phyloP scores from a whole-genome alignment of 106 monocot species.

The Platanthera guangdongensis region DNA sequence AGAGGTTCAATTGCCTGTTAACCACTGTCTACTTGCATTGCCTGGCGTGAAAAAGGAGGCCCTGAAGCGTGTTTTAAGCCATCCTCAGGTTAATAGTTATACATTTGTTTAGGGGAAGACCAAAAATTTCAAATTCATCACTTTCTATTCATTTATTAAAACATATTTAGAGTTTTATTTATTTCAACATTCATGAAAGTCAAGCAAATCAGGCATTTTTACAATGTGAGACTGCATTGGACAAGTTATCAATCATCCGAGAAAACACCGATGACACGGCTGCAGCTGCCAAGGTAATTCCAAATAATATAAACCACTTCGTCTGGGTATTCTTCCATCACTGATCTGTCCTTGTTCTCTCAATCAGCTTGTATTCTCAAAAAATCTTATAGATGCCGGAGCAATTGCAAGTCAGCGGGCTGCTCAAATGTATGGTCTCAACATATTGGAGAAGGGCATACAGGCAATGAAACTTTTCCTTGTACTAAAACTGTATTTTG shows the following conservation, averaged over 20 bases:
- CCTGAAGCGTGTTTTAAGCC: slow-evolving; percentile 62
- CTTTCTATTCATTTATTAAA: neutral
- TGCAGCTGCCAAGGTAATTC: slow-evolving; percentile 61
- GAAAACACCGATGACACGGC: slow-evolving; percentile 65
- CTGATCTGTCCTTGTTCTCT: slow-evolving; percentile 8
- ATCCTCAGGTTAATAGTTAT: slow-evolving; percentile 38
- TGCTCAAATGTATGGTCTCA: slow-evolving; percentile 67
- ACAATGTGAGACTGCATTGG: slow-evolving; percentile 54
- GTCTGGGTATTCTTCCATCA: neutral
- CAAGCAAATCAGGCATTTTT: slow-evolving; percentile 38
- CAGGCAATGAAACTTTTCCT: slow-evolving; percentile 37
- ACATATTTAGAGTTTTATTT: neutral
- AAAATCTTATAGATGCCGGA: slow-evolving; percentile 48
- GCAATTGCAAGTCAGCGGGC: slow-evolving; percentile 66
- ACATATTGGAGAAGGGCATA: slow-evolving; percentile 43
- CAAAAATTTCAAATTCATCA: no score
- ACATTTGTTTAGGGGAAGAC: neutral
- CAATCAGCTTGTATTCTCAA: slow-evolving; percentile 39
- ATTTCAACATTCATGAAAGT: slow-evolving; percentile 1
- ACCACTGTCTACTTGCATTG: slow-evolving; percentile 59
- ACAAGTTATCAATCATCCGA: slow-evolving; percentile 29
- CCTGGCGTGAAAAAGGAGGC: slow-evolving; percentile 53
- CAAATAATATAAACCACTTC: neutral
- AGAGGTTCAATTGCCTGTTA: slow-evolving; percentile 57
- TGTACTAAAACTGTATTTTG: neutral